Percentiles rank a stretch among this genome's conserved stretches.
Conservation (phyloP, 2,329 filamentous ascomycete species). For the Dactylellina sp. region DNA sequence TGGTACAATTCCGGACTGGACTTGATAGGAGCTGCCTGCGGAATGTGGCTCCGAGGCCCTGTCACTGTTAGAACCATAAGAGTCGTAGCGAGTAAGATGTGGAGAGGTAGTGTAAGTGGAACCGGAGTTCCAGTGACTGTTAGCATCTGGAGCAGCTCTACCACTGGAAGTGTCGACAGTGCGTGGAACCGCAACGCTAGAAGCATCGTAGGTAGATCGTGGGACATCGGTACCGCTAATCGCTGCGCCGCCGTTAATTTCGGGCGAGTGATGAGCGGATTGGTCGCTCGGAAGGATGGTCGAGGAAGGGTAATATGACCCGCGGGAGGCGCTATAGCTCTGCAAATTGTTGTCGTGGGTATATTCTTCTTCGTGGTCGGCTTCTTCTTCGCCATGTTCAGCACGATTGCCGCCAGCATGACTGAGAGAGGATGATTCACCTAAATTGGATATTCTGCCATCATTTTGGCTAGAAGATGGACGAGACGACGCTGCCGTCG, state of each 20-base stretch:
- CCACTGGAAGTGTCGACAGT: conserved; percentile 48
- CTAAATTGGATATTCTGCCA: conserved; percentile 61
- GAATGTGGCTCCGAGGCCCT: conserved; percentile 79
- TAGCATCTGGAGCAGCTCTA: conserved; percentile 39
- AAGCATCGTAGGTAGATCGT: conserved; percentile 49
- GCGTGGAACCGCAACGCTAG: conserved; percentile 52
- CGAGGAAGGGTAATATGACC: conserved; percentile 73
- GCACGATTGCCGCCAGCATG: conserved; percentile 69
- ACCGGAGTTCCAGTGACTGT: conserved; percentile 40
- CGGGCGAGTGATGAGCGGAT: conserved; percentile 73
- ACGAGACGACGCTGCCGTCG: conserved; percentile 67
- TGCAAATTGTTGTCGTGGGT: conserved; percentile 80
- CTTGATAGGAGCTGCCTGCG: conserved; percentile 62
- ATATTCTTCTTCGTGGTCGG: conserved; percentile 74
- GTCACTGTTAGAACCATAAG: conserved; percentile 74
- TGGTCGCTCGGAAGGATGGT: conserved; percentile 76
- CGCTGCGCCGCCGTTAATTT: conserved; percentile 40
- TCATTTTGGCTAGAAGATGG: conserved; percentile 60
- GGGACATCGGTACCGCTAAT: conserved; percentile 56
- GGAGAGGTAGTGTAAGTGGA: conserved; percentile 63
- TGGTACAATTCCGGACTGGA: conserved; percentile 57
- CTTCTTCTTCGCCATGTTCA: conserved; percentile 73
- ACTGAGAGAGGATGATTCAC: conserved; percentile 69
- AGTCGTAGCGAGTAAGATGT: conserved; percentile 85
- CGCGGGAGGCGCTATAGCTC: conserved; percentile 45